These are phyloP conservation scores for Halenospora varia DNA, from an alignment of 495 filamentous ascomycete genomes.

Conservation along the genomic window DNA sequence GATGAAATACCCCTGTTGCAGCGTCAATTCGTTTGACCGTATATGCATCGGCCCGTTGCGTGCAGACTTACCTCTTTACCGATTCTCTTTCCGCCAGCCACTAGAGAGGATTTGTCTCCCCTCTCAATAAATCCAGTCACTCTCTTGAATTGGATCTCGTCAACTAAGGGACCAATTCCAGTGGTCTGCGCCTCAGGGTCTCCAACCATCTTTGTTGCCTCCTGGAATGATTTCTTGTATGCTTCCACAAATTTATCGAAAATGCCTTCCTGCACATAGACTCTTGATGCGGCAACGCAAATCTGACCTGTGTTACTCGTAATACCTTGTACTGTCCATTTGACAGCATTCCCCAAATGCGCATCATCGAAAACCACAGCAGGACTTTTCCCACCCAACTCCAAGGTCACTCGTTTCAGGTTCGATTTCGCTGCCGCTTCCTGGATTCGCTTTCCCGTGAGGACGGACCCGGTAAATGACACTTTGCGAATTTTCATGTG, in stretches of 20 bases:
- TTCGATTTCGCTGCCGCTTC: conserved; percentile 51
- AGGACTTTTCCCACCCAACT: conserved; percentile 62
- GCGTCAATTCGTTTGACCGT: conserved; percentile 7
- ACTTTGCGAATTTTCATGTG: conserved; percentile 51
- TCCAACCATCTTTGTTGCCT: conserved; percentile 41
- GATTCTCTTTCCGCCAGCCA: neutral
- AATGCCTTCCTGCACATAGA: conserved; percentile 52
- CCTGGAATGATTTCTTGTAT: conserved; percentile 27
- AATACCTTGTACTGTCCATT: conserved; percentile 37
- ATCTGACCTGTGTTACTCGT: conserved; percentile 49
- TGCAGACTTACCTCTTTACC: neutral
- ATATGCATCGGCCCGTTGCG: neutral
- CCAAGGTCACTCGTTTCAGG: conserved; percentile 62
- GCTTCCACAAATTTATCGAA: conserved; percentile 45
- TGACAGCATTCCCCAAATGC: conserved; percentile 52
- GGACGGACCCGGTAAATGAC: conserved; percentile 60
- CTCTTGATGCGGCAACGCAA: conserved; percentile 46
- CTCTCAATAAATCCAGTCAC: conserved; percentile 59
- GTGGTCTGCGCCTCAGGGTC: conserved; percentile 50
- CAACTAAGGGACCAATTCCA: conserved; percentile 64
- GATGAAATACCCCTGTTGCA: conserved; percentile 53
- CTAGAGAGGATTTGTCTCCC: conserved; percentile 30
- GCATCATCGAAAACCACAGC: conserved; percentile 63
- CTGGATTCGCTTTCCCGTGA: conserved; percentile 53
- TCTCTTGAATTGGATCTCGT: conserved; percentile 55